Percentiles rank a stretch among this genome's conserved stretches.
Conservation (phyloP, 768 basidiomycete species). For the Antrodiella citrinella region DNA sequence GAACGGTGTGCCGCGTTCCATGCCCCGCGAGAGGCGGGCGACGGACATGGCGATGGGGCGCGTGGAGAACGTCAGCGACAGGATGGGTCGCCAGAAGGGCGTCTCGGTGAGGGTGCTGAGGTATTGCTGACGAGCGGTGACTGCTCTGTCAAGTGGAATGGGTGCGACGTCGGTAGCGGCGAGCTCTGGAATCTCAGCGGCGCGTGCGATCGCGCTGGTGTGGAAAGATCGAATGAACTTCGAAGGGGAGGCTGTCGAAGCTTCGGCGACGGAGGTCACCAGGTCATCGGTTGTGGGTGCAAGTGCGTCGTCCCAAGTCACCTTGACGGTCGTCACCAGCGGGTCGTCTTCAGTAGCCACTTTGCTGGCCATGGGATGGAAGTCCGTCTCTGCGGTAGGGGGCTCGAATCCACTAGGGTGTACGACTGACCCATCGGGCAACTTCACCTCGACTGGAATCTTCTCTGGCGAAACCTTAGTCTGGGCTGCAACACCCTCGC, state of each 20-base stretch:
- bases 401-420: constrained; percentile 38
- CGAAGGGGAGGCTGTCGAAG: constrained; percentile 1
- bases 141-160: not conserved
- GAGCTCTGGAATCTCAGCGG: constrained; percentile 2
- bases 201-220: constrained; percentile 14
- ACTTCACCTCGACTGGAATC: constrained; percentile 34
- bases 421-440: constrained; percentile 29
- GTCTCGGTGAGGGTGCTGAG: constrained; percentile 17
- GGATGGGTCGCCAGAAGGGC: constrained; percentile 34
- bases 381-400: constrained; percentile 32
- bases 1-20: constrained; percentile 28
- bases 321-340: constrained; percentile 15
- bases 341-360: constrained; percentile 14
- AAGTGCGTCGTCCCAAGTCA: constrained; percentile 19
- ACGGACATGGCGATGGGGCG: constrained; percentile 32
- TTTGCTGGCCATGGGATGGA: constrained; percentile 21
- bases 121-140: constrained; percentile 20
- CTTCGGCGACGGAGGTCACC: constrained; percentile 1
- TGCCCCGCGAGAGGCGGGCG: constrained; percentile 24
- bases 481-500: constrained; percentile 21
- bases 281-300: constrained; percentile 2
- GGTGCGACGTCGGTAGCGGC: not conserved
- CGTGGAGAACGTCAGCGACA: constrained; percentile 33
- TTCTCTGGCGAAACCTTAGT: constrained; percentile 25
- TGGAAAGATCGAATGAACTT: constrained; percentile 15